Conservation (phyloP, 495 filamentous ascomycete species). For the Penicillium antarcticum region DNA sequence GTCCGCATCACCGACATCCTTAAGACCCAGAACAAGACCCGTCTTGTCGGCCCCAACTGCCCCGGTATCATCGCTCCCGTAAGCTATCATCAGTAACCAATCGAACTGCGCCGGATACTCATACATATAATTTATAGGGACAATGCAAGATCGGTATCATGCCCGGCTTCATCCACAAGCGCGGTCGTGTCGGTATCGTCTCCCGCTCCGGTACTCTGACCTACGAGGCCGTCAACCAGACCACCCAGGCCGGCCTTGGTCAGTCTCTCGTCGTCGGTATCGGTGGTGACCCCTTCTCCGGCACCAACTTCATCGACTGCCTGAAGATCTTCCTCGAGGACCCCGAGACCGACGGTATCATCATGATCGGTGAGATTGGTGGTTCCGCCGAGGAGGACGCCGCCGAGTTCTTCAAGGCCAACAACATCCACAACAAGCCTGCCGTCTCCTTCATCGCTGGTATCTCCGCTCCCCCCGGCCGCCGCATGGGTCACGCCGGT, state of each 20-base stretch:
- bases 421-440: constrained; percentile 92
- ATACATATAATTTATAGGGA: constrained; percentile 50
- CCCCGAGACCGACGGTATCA: constrained; percentile 96
- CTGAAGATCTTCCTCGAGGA: constrained; percentile 94
- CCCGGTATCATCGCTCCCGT: constrained; percentile 93
- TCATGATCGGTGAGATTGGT: constrained; percentile 99
- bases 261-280: constrained; percentile 98
- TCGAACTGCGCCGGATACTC: not conserved
- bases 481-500: constrained; percentile 97
- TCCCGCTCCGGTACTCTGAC: constrained; percentile 97
- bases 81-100: constrained; percentile 24
- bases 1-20: constrained; percentile 97
- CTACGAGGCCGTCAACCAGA: constrained; percentile 99
- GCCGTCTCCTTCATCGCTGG: constrained; percentile 98
- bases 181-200: constrained; percentile 96
- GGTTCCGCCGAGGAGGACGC: constrained; percentile 97
- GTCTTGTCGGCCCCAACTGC: constrained; percentile 96
- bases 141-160: constrained; percentile 99
- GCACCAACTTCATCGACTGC: constrained; percentile 99
- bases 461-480: constrained; percentile 92
- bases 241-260: constrained; percentile 90
- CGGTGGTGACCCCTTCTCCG: constrained; percentile 96
- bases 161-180: constrained; percentile 99
- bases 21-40: constrained; percentile 95
- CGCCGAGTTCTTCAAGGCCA: constrained; percentile 86